Base-by-base conservation (phyloP, 2,329 filamentous ascomycete genomes). In the Boeremia exigua region DNA sequence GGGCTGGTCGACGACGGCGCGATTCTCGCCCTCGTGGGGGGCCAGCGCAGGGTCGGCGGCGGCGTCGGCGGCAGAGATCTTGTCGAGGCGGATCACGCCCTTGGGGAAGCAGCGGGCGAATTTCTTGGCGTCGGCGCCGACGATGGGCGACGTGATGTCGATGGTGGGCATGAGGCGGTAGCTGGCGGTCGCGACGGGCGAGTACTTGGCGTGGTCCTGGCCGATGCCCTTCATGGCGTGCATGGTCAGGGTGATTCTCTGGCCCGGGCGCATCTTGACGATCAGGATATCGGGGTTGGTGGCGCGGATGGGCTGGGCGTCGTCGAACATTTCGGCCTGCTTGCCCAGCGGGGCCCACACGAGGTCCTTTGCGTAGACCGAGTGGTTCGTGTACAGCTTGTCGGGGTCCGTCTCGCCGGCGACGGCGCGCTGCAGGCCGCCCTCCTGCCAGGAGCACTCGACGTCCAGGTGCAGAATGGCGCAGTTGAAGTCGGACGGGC, bases 221-320 rank as follows among this genome's bases (percentile, higher is more conserved):
- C 95, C 95, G 64, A 96, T 87, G 58, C 96, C 95, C 80, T 97
- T 96, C 79, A 96, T 88, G 79, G 94, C 95, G 81, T 98, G 93
- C 84, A 96, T 89, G 64, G 90, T 87, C 59, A 97, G 81, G 70
- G 91, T 84, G 69, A 99, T 91, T 67, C 86, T 85, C 81, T 99
- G 96, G 4, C 90, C 90, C 0, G 96, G 95, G 27, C 95, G 88
- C 77, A 99, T 80, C 81, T 99, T 99, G 58, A 92, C 92, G 72
- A 99, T 87, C 53, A 99, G 81, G 60, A 99, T 97, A 72, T 97
- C 90, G 1, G 94, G 94, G 78, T 98, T 92, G 36, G 91, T 87
- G 23, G 94, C 87, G 33, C 82, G 80, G 65, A 99, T 91, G 51
- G 84, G 82, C 61, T 88, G 88, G 56, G 88, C 76, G 45, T 54